phyloP scores from a whole-genome alignment of 306 rosid genomes.

The Vicia faba region DNA sequence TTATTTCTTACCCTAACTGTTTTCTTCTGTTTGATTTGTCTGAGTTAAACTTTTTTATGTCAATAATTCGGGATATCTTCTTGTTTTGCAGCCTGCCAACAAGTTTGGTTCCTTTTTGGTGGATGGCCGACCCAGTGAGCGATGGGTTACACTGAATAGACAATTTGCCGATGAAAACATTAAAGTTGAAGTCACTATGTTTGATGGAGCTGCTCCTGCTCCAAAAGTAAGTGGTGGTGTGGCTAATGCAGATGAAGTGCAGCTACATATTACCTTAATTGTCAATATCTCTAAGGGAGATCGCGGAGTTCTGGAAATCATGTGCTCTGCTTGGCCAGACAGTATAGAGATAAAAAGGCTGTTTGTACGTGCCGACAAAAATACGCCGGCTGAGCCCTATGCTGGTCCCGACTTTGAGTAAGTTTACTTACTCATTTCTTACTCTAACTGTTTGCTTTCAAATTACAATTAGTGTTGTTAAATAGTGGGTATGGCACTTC shows the following conservation, averaged over 20 bases:
- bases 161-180: constrained; percentile 63
- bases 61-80: constrained; percentile 8
- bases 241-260: constrained; percentile 48
- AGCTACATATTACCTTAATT: constrained; percentile 67
- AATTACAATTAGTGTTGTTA: background rate
- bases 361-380: constrained; percentile 38
- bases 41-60: background rate
- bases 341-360: constrained; percentile 59
- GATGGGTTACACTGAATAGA: constrained; percentile 72
- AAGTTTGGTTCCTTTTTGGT: constrained; percentile 60
- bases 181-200: constrained; percentile 79
- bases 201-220: constrained; percentile 61
- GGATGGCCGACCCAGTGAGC: constrained; percentile 71
- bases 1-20: too few relatives aligned
- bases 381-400: constrained; percentile 57
- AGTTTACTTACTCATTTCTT: constrained; percentile 31
- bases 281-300: constrained; percentile 67
- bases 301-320: constrained; percentile 57
- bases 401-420: constrained; percentile 80
- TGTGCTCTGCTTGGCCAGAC: constrained; percentile 92
- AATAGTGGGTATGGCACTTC: background rate
- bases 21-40: constrained; percentile 16
- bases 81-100: constrained; percentile 55
- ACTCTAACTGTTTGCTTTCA: background rate
- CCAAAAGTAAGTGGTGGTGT: constrained; percentile 41